Evolutionary conservation across 352 stramenopile genomes (phyloP).

Genomic region (Pythium volutum): DNA sequence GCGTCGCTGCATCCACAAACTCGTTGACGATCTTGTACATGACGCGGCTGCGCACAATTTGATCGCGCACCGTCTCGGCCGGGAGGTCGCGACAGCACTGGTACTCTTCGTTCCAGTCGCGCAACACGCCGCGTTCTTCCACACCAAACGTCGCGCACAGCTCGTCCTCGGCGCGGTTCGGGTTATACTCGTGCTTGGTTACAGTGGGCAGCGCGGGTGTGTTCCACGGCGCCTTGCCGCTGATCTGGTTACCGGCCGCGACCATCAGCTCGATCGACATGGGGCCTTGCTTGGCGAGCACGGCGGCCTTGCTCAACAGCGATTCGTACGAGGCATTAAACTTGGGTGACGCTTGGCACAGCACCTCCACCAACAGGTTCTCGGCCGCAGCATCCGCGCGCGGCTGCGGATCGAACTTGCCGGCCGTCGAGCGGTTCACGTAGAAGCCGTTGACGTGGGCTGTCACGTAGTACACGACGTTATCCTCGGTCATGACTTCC

Average conservation of each 20-base stretch:
- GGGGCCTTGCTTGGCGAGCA: conserved; percentile 66
- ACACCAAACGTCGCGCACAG: conserved; percentile 89
- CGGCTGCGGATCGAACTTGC: conserved; percentile 83
- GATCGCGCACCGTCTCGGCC: conserved; percentile 74
- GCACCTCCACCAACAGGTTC: conserved; percentile 82
- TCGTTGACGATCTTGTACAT: conserved; percentile 95
- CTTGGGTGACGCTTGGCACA: conserved; percentile 59
- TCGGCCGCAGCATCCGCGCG: conserved; percentile 35
- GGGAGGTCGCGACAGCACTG: conserved; percentile 89
- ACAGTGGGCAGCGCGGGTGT: conserved; percentile 32
- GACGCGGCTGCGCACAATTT: conserved; percentile 91
- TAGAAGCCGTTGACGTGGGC: conserved; percentile 92
- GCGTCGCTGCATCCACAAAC: conserved; percentile 92
- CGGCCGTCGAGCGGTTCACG: conserved; percentile 84
- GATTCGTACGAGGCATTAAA: conserved; percentile 74
- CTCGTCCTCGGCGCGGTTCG: conserved; percentile 89
- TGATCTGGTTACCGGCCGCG: conserved; percentile 66
- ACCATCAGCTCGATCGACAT: conserved; percentile 88
- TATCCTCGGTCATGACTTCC: conserved; percentile 80
- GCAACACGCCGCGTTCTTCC: conserved; percentile 88
- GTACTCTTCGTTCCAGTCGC: conserved; percentile 98
- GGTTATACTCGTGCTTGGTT: conserved; percentile 66
- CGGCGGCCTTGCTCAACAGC: conserved; percentile 77
- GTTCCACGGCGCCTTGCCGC: conserved; percentile 81
- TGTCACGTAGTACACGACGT: conserved; percentile 80